Base-by-base conservation (phyloP, 192 early-diverging fungal genomes). In the Helicostylum pulchrum region DNA sequence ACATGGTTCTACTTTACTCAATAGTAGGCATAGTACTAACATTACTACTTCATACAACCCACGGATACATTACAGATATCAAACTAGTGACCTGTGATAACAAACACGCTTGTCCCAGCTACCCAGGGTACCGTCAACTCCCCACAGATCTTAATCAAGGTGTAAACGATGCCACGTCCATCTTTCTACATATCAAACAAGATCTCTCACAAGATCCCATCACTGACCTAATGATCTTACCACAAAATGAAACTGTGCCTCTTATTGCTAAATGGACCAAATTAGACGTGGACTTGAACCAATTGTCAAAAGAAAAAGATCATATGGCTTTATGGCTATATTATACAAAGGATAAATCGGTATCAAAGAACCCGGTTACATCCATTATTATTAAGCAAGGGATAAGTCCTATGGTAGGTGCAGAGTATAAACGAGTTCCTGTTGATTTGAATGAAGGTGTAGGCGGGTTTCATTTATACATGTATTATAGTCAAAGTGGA, bases 311-410 rank as follows among this genome's bases (percentile, higher is more conserved):
- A 26, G 26, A 26, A 26, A 43, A 63, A 12, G 53, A 53, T 0
- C 36, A 47, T 11, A 48, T 49, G 6, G 34, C 54, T 1, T 7
- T 70, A 12, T 70, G 55, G 53, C n/a, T 70, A 30, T 63, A 64
- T n/a, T 70, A 58, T 53, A 70, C 68, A 21, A 64, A 63, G 9
- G 62, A 70, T 46, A 64, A 34, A 7, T 26, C 53, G 9, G 50
- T 70, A n/a, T 70, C 67, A 4, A 46, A 39, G 14, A 53, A 47
- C 3, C 75, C 78, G 0, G 67, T 80, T 21, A 73, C 68, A 12
- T 72, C 72, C 10, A 62, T 80, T 65, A 61, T 80, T 32, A 49
- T 80, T 46, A 80, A 80, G 48, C 64, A 80, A 62, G 75, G 78
- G 0, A 67, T 15, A 11, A 63, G 64, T 54, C 73, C 72, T 26